A percentile compares a stretch with the other conserved stretches of the same genome.
phyloP scores from a whole-genome alignment of 2,329 filamentous ascomycete species.

The Dothideomycetidae sp. region DNA sequence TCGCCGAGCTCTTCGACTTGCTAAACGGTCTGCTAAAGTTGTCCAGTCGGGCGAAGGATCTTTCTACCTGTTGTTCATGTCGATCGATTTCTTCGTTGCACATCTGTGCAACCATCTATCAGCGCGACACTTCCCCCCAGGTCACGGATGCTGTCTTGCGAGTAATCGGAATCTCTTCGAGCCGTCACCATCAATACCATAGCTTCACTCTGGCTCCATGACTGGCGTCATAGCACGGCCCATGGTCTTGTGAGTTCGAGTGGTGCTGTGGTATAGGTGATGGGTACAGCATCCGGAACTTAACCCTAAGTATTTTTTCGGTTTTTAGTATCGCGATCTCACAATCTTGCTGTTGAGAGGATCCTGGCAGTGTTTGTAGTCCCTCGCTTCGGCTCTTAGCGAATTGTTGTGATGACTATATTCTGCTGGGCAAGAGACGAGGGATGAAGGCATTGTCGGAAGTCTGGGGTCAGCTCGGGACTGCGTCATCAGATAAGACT shows the following conservation, averaged over 20 bases:
- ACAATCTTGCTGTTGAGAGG: conserved; percentile 26
- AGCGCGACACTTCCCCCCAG: conserved; percentile 64
- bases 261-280: conserved; percentile 26
- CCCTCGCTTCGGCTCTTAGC: conserved; percentile 14
- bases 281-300: conserved; percentile 67
- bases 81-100: conserved; percentile 7
- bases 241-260: conserved; percentile 18
- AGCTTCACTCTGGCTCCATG: conserved; percentile 45
- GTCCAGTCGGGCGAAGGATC: too few relatives aligned
- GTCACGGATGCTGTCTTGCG: conserved; percentile 63
- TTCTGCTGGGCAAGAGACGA: conserved; percentile 10
- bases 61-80: too few relatives aligned
- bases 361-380: conserved; percentile 59
- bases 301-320: conserved; percentile 83
- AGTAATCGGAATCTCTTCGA: conserved; percentile 43
- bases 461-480: conserved; percentile 34
- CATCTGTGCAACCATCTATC: too few relatives aligned
- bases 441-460: conserved; percentile 21
- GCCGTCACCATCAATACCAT: conserved; percentile 29
- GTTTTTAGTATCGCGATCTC: conserved; percentile 38
- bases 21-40: too few relatives aligned
- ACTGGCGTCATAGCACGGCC: conserved; percentile 39
- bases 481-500: conserved; percentile 71
- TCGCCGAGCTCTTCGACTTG: too few relatives aligned
- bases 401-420: neutral